Base-by-base conservation (phyloP, 345 rosid species). In the Camelina sativa region DNA sequence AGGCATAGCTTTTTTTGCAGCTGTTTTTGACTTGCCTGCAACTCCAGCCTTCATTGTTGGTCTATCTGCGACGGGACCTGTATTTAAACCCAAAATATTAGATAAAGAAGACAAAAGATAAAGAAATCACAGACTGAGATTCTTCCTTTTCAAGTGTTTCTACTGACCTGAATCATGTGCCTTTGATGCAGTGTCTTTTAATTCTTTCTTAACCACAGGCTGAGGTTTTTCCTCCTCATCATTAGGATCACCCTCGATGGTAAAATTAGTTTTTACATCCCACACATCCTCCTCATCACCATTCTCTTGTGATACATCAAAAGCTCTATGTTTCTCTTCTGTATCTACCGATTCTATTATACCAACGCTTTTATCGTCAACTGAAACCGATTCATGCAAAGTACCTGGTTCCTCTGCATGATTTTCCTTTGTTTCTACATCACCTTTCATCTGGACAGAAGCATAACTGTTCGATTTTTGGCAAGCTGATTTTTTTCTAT, bases 191-290 rank as follows among this genome's bases (percentile, higher is more conserved):
- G 76, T 75, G 47, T 40, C 74, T 76, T 78, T 86, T 63, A 12
- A 15, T 66, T 82, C 95, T 75, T 88, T 86, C 81, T 81, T 89
- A 52, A 54, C 72, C 15, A 74, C 73, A 61, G 53, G 65, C 75
- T 89, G 84, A 69, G 89, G 81, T 60, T 81, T 90, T 43, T 60
- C 86, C 80, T 88, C 94, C 64, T 91, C 95, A 53, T 91, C 97
- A 79, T 89, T 97, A 63, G 92, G 91, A 55, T 91, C 87, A 74
- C 92, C 89, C 63, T 91, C 90, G 54, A 91, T 83, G 64, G 81
- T 83, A 73, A 91, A 84, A 79, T 84, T 84, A 62, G 90, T 91
- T 80, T 91, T 94, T 52, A 88, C 93, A 82, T 94, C 97, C 97
- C 98, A 94, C 69, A 85, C 95, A 55, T 83, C 92, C 1, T 84